phyloP scores from a whole-genome alignment of 352 stramenopile genomes.

The Phytophthora hibernalis region DNA sequence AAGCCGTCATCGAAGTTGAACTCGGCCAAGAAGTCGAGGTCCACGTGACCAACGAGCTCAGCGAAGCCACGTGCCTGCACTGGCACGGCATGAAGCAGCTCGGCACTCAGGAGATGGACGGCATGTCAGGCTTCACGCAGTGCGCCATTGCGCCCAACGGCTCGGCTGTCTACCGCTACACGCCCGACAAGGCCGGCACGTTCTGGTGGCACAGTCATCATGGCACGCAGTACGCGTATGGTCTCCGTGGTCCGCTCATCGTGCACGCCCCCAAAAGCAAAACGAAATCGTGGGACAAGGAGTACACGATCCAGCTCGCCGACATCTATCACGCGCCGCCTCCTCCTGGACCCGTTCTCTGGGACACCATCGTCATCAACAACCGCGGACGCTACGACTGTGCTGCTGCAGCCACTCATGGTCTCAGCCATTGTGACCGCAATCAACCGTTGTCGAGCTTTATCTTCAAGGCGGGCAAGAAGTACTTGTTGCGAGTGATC shows the following conservation, averaged over 20 bases:
- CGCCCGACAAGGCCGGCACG: constrained; percentile 38
- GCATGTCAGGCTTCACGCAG: constrained; percentile 41
- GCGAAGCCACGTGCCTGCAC: constrained; percentile 30
- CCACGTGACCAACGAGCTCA: constrained; percentile 34
- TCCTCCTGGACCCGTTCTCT: constrained; percentile 20
- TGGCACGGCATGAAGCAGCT: constrained; percentile 47
- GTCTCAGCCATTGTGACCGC: constrained; percentile 21
- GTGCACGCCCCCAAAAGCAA: constrained; percentile 18
- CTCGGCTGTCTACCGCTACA: constrained; percentile 38
- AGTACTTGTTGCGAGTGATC: constrained; percentile 41
- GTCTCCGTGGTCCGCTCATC: constrained; percentile 43
- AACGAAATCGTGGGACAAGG: constrained; percentile 27
- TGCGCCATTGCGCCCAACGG: constrained; percentile 38
- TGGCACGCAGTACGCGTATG: constrained; percentile 37
- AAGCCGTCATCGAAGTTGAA: constrained; percentile 28
- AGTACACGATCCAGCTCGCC: constrained; percentile 36
- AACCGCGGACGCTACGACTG: constrained; percentile 39
- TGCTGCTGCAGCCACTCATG: constrained; percentile 5
- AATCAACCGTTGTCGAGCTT: constrained; percentile 31
- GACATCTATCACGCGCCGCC: constrained; percentile 40
- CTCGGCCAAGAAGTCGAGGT: constrained; percentile 39
- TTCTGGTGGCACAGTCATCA: constrained; percentile 52
- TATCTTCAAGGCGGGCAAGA: constrained; percentile 24
- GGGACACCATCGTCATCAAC: constrained; percentile 42
- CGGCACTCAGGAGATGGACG: constrained; percentile 42